Evolutionary conservation across 768 basidiomycete species (phyloP).

Genomic region (Lepiota brunneoincarnata): DNA sequence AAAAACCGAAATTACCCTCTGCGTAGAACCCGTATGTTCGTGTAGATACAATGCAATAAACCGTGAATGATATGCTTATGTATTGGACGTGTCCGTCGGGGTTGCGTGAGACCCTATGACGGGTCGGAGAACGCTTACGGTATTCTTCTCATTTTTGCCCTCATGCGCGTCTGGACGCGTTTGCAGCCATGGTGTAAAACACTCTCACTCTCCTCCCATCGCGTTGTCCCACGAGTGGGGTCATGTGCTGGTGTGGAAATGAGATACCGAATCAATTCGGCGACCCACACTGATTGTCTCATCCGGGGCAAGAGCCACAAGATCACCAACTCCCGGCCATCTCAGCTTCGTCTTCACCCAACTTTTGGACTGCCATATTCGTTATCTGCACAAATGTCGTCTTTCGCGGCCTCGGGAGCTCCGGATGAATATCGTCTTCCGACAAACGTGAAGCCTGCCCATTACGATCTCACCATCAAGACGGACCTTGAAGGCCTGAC

Average conservation of each 20-base stretch:
- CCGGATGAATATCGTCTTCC: slow-evolving; percentile 60
- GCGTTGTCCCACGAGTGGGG: not conserved
- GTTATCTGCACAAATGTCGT: slow-evolving; percentile 23
- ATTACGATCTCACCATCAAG: slow-evolving; percentile 77
- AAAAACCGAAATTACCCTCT: slow-evolving; percentile 2
- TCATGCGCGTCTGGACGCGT: slow-evolving; percentile 11
- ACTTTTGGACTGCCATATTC: not conserved
- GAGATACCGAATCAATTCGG: not conserved
- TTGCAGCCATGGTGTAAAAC: slow-evolving; percentile 9
- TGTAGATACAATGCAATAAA: not conserved
- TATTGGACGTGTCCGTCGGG: not conserved
- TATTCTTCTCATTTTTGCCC: not conserved
- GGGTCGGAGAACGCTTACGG: not conserved
- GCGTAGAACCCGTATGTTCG: not conserved
- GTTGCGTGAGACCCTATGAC: slow-evolving; percentile 1
- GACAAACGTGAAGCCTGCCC: slow-evolving; percentile 60
- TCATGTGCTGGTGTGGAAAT: slow-evolving; percentile 5
- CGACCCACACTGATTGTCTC: slow-evolving; percentile 4
- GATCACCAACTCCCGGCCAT: slow-evolving; percentile 7
- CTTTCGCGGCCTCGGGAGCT: slow-evolving; percentile 17
- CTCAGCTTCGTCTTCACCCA: not conserved
- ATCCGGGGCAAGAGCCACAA: slow-evolving; percentile 1
- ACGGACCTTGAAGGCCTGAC: slow-evolving; percentile 78
- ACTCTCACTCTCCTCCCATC: not conserved
- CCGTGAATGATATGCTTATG: not conserved